A percentile compares a stretch with the other conserved stretches of the same genome.
Evolutionary conservation across 2,329 filamentous ascomycete species (phyloP).

Genomic region (Fusarium fracticaudum): DNA sequence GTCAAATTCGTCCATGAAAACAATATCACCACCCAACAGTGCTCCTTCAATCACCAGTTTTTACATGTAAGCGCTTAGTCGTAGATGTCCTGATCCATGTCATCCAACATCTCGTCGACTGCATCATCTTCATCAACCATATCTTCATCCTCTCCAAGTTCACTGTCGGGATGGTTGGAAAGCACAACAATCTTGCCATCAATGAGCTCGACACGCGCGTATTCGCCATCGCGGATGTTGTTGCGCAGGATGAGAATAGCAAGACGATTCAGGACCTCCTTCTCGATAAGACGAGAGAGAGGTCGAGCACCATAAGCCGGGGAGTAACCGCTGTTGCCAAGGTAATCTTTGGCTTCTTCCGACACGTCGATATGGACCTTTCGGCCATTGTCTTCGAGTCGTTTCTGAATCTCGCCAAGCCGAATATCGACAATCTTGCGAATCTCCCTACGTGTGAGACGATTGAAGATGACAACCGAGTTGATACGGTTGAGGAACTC

Average conservation of each 20-base stretch:
- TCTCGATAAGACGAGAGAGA: conserved; percentile 89
- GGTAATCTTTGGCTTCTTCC: conserved; percentile 89
- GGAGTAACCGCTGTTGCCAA: conserved; percentile 91
- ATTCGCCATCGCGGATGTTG: conserved; percentile 85
- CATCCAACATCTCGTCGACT: conserved; percentile 71
- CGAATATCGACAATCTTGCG: conserved; percentile 95
- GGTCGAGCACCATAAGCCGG: conserved; percentile 95
- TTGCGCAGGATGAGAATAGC: conserved; percentile 91
- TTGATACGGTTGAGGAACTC: conserved; percentile 99
- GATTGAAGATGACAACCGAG: conserved; percentile 97
- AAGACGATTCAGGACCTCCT: conserved; percentile 93
- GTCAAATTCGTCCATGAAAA: conserved; percentile 18
- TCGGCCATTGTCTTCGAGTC: conserved; percentile 83
- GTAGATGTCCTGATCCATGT: conserved; percentile 69
- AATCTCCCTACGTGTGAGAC: conserved; percentile 88
- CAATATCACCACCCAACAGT: conserved; percentile 8
- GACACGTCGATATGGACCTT: conserved; percentile 87
- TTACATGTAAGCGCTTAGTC: conserved; percentile 44
- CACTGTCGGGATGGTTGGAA: conserved; percentile 78
- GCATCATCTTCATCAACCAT: conserved; percentile 80
- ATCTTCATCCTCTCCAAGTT: conserved; percentile 71
- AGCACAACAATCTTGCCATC: conserved; percentile 83
- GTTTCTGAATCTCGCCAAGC: conserved; percentile 87
- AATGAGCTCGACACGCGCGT: conserved; percentile 79
- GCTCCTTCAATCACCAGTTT: background rate